These are phyloP conservation scores for Fusarium heterosporum DNA, from an alignment of 2,329 filamentous ascomycete genomes.

Conservation along the genomic window DNA sequence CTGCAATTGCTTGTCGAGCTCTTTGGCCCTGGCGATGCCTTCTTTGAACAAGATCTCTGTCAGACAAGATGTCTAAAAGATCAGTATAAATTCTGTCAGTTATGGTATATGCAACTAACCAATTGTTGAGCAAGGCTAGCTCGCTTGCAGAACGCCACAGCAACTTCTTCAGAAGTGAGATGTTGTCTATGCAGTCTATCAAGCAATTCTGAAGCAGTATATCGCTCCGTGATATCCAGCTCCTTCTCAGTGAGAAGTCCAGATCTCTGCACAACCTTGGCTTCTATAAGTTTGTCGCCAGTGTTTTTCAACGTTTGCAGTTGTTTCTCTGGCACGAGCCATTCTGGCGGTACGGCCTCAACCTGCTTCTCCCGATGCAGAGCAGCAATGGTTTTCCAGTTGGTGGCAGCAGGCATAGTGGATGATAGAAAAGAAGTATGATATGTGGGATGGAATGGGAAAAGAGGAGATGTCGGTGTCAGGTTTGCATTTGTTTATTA, in stretches of 20 bases:
- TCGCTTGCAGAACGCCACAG: conserved; percentile 39
- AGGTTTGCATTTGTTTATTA: conserved; percentile 2
- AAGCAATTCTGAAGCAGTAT: conserved; percentile 32
- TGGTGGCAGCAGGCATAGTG: conserved; percentile 33
- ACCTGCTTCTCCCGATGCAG: conserved; percentile 35
- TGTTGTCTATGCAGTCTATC: conserved; percentile 23
- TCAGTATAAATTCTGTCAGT: fast-evolving
- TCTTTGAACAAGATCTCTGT: conserved; percentile 42
- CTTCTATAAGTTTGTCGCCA: conserved; percentile 21
- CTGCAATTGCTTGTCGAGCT: conserved; percentile 36
- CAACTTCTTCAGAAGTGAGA: conserved; percentile 36
- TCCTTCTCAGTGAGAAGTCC: conserved; percentile 28
- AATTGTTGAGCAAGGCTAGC: conserved; percentile 42
- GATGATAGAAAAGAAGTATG: background rate
- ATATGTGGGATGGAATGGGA: background rate
- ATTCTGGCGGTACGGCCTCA: conserved; percentile 26
- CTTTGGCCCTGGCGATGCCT: conserved; percentile 24
- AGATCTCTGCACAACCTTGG: conserved; percentile 23
- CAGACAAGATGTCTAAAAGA: background rate
- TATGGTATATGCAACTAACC: background rate
- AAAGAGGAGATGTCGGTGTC: background rate
- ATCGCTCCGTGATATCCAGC: conserved; percentile 26
- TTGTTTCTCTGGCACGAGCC: conserved; percentile 20
- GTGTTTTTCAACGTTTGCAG: conserved; percentile 10
- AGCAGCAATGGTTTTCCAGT: conserved; percentile 38